A percentile compares a stretch with the other conserved stretches of the same genome.
phyloP scores from a whole-genome alignment of 257 asterid genomes.

The Solanum dulcamara region DNA sequence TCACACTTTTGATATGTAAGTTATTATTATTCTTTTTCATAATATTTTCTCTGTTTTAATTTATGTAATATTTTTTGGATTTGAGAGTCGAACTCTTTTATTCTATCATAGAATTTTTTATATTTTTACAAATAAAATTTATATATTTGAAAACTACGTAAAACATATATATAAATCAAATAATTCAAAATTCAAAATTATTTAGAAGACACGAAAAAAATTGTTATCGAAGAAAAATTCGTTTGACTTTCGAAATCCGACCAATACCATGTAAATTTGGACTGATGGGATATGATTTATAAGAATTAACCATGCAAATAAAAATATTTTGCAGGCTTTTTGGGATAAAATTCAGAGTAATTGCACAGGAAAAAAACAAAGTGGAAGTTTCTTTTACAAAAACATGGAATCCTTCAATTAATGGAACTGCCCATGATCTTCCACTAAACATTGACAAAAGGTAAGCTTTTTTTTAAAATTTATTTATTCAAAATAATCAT shows the following conservation, averaged over 20 bases:
- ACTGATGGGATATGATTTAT: not conserved
- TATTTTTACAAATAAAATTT: not conserved
- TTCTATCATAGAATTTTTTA: not conserved
- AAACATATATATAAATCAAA: not conserved
- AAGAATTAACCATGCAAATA: not conserved
- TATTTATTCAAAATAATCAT: not conserved
- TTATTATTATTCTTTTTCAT: not conserved
- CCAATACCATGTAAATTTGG: not conserved
- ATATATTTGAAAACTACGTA: not conserved
- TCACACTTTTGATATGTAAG: conserved; percentile 35
- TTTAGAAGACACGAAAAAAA: not conserved
- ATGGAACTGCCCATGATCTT: conserved; percentile 8
- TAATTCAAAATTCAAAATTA: not conserved
- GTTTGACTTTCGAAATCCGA: not conserved
- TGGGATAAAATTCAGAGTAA: conserved; percentile 22
- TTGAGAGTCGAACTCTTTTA: not conserved
- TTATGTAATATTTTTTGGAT: not conserved
- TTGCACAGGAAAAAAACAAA: conserved; percentile 27
- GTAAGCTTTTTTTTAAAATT: conserved; percentile 1
- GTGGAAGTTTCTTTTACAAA: conserved; percentile 41
- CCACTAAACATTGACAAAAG: conserved; percentile 66
- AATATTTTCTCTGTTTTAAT: too few species aligned
- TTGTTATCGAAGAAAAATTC: not conserved
- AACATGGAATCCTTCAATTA: conserved; percentile 21
- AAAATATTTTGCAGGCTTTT: conserved; percentile 18